A percentile compares a stretch with the other conserved stretches of the same genome.
Evolutionary conservation across 1,139 yeast genomes (phyloP).

Genomic region (Kodamaea sp.): DNA sequence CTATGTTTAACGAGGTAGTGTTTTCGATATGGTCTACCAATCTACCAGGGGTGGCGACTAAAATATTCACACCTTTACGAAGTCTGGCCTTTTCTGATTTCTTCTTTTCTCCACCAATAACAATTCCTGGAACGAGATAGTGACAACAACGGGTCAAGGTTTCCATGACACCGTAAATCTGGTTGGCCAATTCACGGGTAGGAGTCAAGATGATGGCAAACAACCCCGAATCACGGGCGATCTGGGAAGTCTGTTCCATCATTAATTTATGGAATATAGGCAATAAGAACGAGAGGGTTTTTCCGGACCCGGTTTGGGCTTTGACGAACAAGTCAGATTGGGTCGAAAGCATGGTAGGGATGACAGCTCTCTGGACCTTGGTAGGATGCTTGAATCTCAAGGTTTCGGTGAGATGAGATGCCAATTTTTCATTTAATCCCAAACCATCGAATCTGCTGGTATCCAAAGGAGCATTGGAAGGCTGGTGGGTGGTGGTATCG

Average conservation of each 20-base stretch:
- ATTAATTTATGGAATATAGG: conserved; percentile 79
- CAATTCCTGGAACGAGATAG: conserved; percentile 86
- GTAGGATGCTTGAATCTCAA: conserved; percentile 75
- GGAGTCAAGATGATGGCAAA: conserved; percentile 89
- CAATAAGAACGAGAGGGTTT: conserved; percentile 79
- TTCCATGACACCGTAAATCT: conserved; percentile 80
- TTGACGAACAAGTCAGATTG: conserved; percentile 78
- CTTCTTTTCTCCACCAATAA: conserved; percentile 93
- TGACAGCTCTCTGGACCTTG: conserved; percentile 75
- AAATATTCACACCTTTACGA: conserved; percentile 83
- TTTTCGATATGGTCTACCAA: conserved; percentile 90
- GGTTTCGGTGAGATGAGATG: conserved; percentile 56
- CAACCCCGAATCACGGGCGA: conserved; percentile 76
- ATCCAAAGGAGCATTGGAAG: conserved; percentile 89
- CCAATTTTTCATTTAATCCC: conserved; percentile 60
- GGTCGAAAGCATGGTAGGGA: conserved; percentile 63
- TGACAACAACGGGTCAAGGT: conserved; percentile 71
- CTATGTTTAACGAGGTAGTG: conserved; percentile 67
- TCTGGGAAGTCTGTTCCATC: conserved; percentile 44
- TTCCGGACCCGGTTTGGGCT: conserved; percentile 97
- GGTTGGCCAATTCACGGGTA: conserved; percentile 93
- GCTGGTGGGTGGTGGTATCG: conserved; percentile 35
- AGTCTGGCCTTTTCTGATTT: conserved; percentile 89
- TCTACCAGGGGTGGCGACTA: conserved; percentile 93
- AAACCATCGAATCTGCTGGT: conserved; percentile 69